Base-by-base conservation (phyloP, 192 early-diverging fungal genomes). In the Backusella tuberculispora region DNA sequence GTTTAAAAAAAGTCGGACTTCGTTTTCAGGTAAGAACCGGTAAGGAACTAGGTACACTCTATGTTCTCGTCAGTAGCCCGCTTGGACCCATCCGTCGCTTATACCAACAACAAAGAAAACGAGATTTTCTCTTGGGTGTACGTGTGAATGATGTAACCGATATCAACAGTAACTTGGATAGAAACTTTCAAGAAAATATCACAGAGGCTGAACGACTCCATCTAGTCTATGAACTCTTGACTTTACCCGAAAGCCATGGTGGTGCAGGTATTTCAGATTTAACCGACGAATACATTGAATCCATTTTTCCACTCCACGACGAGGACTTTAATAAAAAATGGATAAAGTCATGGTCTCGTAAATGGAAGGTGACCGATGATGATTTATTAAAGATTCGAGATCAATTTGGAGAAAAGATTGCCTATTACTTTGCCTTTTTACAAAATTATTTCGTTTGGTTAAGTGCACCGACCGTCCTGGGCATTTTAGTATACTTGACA, bases 341-440 rank as follows among this genome's bases (percentile, higher is more conserved):
- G 96, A 83, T 97, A 45, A 83, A 88, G 69, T 79, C 89, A 41
- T 97, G 95, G 95, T 85, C 90, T 6, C 84, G 86, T 72, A 94
- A 95, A 76, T 95, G 91, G 92, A 69, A 92, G 21, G 88, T 98
- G 43, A 81, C 85, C 71, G 78, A 90, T 6, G 71, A 86, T 4
- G 96, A 96, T 76, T 71, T 98, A n/a, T 72, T 82, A n/a, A 79
- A 78, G 41, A 89, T 98, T 71, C 86, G 92, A 66, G 87, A 91
- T 71, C 88, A 95, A 67, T 93, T 94, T 87, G 96, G 96, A 73
- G 95, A 97, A 77, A 93, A 95, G 79, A 86, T 95, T 43, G 95
- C 94, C n/a, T 91, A 88, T 83, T 97, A 98, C 83, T 98, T 98
- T 88, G 95, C 95, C 13, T 98, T 97, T 80, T 78, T 97, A 3